Percentiles rank a stretch among this genome's conserved stretches.
Conservation (phyloP, 169 alveolate species). For the Cryptosporidium ubiquitum region DNA sequence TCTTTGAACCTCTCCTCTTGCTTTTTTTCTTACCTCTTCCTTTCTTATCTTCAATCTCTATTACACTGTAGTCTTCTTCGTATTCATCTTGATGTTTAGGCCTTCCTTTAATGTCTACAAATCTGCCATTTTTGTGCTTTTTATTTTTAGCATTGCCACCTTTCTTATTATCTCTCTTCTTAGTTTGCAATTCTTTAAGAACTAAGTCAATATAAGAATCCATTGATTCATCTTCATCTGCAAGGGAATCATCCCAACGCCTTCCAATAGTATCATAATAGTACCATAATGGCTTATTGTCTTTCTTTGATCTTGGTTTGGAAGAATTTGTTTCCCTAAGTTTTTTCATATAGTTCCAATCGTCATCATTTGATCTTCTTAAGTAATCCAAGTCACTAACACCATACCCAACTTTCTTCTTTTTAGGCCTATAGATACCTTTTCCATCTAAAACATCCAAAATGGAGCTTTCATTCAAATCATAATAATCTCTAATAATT, state of each 20-base stretch:
- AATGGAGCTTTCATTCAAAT: slow-evolving; percentile 25
- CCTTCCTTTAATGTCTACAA: neutral
- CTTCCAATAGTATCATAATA: slow-evolving; percentile 59
- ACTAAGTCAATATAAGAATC: slow-evolving; percentile 34
- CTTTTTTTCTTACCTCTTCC: neutral
- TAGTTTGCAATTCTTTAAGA: slow-evolving; percentile 2
- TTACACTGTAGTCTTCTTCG: neutral
- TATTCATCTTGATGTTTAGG: neutral
- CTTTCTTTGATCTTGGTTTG: neutral
- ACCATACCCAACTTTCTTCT: slow-evolving; percentile 34
- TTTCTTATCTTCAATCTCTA: neutral
- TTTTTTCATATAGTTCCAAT: slow-evolving; percentile 47
- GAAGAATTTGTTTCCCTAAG: slow-evolving; percentile 1
- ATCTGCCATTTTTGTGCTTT: neutral
- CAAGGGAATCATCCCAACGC: slow-evolving; percentile 63
- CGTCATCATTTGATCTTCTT: slow-evolving; percentile 41
- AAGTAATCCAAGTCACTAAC: slow-evolving; percentile 29
- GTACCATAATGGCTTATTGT: slow-evolving; percentile 44
- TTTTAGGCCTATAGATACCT: slow-evolving; percentile 29
- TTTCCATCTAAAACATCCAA: slow-evolving; percentile 58
- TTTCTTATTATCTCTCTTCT: neutral
- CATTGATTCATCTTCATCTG: neutral
- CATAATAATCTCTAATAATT: slow-evolving; percentile 10
- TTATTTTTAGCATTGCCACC: neutral
- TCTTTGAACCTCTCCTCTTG: neutral